phyloP scores from a whole-genome alignment of 345 rosid genomes.

The Salix suchowensis region DNA sequence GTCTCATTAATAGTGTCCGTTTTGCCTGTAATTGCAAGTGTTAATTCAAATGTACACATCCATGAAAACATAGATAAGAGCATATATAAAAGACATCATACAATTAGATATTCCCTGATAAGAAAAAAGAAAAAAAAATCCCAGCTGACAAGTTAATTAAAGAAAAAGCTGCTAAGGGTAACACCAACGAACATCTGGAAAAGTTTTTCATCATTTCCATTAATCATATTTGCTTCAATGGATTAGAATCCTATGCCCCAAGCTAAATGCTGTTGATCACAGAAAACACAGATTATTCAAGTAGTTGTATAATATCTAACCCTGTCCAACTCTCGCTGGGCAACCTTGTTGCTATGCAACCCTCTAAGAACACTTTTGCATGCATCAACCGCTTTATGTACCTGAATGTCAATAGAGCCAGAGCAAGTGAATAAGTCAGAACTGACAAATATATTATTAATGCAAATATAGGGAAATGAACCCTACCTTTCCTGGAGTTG shows the following conservation, averaged over 20 bases:
- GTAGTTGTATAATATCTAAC: slow-evolving; percentile 42
- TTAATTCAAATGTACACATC: background rate
- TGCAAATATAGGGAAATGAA: slow-evolving; percentile 16
- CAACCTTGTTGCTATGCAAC: slow-evolving; percentile 74
- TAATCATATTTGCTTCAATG: background rate
- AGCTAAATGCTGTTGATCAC: background rate
- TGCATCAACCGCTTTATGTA: slow-evolving; percentile 91
- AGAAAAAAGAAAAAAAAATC: background rate
- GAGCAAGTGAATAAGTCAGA: slow-evolving; percentile 19
- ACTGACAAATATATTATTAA: background rate
- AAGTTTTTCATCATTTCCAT: background rate
- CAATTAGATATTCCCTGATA: background rate
- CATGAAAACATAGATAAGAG: background rate
- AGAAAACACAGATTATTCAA: background rate
- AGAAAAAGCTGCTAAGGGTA: background rate
- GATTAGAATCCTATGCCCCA: background rate
- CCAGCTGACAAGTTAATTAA: slow-evolving; percentile 2
- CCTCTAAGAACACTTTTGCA: slow-evolving; percentile 97
- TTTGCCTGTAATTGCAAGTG: slow-evolving; percentile 59
- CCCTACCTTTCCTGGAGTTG: slow-evolving; percentile 90
- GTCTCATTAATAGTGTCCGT: slow-evolving; percentile 93
- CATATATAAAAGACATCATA: background rate
- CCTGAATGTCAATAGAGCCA: slow-evolving; percentile 43
- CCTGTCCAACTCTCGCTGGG: slow-evolving; percentile 90
- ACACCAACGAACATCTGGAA: background rate